phyloP scores from a whole-genome alignment of 2,329 filamentous ascomycete genomes.

The Aspergillus viridinutans region DNA sequence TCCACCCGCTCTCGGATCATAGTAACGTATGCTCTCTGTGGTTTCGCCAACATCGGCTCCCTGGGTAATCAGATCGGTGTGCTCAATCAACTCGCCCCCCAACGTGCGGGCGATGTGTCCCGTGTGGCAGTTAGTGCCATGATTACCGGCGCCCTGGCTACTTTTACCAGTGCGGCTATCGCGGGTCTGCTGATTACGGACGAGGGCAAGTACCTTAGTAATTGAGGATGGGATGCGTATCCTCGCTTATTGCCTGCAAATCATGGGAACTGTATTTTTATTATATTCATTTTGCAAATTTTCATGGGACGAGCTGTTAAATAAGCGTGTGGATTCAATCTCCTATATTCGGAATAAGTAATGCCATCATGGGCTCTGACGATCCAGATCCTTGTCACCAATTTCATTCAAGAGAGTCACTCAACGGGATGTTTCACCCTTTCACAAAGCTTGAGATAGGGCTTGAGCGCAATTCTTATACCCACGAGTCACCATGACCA shows the following conservation, averaged over 20 bases:
- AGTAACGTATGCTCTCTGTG: conserved; percentile 78
- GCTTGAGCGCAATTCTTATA: background rate
- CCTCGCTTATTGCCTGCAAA: background rate
- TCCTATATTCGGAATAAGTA: background rate
- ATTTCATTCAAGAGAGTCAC: background rate
- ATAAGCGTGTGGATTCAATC: background rate
- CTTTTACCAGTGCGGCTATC: conserved; percentile 71
- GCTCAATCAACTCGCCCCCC: conserved; percentile 73
- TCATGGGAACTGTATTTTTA: background rate
- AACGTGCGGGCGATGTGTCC: conserved; percentile 69
- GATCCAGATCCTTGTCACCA: background rate
- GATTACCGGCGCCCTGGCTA: conserved; percentile 71
- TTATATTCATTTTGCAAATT: background rate
- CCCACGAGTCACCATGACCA: background rate
- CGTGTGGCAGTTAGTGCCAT: conserved; percentile 72
- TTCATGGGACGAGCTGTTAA: background rate
- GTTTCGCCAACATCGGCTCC: conserved; percentile 80
- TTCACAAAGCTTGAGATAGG: background rate
- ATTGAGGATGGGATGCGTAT: conserved; percentile 7
- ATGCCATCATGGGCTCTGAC: background rate
- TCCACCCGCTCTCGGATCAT: conserved; percentile 71
- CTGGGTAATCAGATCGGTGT: conserved; percentile 89
- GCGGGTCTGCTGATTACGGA: conserved; percentile 69
- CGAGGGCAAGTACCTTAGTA: conserved; percentile 28
- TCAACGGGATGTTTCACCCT: background rate